Conservation (phyloP, 2,329 filamentous ascomycete species). For the Ophiosphaerella korrae region DNA sequence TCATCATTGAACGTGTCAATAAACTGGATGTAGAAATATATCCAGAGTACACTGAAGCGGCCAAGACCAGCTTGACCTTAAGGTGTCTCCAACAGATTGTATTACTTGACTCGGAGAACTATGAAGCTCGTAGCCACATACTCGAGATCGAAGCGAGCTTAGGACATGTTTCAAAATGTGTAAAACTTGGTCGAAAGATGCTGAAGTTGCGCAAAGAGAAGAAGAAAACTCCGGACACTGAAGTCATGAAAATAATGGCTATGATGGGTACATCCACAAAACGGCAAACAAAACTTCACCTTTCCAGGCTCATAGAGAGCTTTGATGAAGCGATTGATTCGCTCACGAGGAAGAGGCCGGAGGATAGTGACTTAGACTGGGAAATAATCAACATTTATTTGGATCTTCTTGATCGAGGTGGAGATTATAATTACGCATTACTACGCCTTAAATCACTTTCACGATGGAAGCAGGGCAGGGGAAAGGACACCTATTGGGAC, state of each 20-base stretch:
- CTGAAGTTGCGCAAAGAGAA: slow-evolving; percentile 57
- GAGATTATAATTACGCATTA: slow-evolving; percentile 69
- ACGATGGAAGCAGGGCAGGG: slow-evolving; percentile 81
- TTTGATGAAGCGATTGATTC: slow-evolving; percentile 59
- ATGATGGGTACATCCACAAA: slow-evolving; percentile 60
- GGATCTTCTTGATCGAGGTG: slow-evolving; percentile 73
- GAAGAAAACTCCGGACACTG: slow-evolving; percentile 49
- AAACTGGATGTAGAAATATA: slow-evolving; percentile 49
- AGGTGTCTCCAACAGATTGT: slow-evolving; percentile 55
- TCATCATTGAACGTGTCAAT: slow-evolving; percentile 60
- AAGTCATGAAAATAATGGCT: slow-evolving; percentile 61
- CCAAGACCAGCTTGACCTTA: slow-evolving; percentile 35
- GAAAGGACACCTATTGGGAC: slow-evolving; percentile 79
- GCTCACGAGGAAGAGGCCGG: slow-evolving; percentile 51
- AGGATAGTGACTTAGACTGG: slow-evolving; percentile 66
- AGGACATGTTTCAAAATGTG: slow-evolving; percentile 40
- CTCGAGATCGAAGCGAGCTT: slow-evolving; percentile 60
- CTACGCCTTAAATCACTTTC: slow-evolving; percentile 71
- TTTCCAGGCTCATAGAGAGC: slow-evolving; percentile 54
- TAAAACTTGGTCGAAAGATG: slow-evolving; percentile 57
- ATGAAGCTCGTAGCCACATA: slow-evolving; percentile 60
- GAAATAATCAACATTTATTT: slow-evolving; percentile 84
- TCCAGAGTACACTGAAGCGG: slow-evolving; percentile 33
- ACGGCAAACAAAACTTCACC: slow-evolving; percentile 52
- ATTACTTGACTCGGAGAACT: slow-evolving; percentile 57